phyloP scores from a whole-genome alignment of 2,329 filamentous ascomycete species.

The Botrytis galanthina region DNA sequence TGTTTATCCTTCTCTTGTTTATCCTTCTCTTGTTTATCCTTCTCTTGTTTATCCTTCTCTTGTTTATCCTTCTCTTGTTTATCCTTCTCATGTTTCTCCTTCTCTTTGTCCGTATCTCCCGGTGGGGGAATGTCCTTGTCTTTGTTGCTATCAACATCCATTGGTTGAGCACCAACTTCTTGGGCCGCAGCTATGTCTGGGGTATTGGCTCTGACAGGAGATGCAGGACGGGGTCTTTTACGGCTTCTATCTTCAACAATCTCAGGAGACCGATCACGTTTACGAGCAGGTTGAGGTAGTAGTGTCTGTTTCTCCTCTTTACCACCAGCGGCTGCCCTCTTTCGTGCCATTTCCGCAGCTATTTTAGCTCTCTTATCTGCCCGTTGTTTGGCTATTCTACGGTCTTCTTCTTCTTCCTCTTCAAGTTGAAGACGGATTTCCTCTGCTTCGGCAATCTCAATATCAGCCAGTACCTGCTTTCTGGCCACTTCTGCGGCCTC shows the following conservation, averaged over 20 bases:
- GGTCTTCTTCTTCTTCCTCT: not conserved
- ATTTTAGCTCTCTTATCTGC: not conserved
- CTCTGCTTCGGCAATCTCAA: not conserved
- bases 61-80: not conserved
- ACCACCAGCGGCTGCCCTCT: not conserved
- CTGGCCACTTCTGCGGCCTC: not conserved
- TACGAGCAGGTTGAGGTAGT: not conserved
- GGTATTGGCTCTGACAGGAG: not conserved
- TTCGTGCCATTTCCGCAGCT: not conserved
- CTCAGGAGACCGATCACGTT: not conserved
- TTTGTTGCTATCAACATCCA: not conserved
- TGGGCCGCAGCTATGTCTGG: not conserved
- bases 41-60: not conserved
- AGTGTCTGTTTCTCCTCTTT: not conserved
- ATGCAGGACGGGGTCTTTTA: not conserved
- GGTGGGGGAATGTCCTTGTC: not conserved
- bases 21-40: not conserved
- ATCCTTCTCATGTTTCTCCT: too few species aligned
- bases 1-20: too few species aligned
- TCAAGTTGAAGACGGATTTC: not conserved
- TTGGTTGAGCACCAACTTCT: not conserved
- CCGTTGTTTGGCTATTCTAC: not conserved
- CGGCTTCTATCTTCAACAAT: not conserved
- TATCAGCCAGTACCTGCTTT: not conserved
- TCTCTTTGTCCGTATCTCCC: not conserved